Conservation (phyloP, 257 asterid species). For the Catharanthus roseus region DNA sequence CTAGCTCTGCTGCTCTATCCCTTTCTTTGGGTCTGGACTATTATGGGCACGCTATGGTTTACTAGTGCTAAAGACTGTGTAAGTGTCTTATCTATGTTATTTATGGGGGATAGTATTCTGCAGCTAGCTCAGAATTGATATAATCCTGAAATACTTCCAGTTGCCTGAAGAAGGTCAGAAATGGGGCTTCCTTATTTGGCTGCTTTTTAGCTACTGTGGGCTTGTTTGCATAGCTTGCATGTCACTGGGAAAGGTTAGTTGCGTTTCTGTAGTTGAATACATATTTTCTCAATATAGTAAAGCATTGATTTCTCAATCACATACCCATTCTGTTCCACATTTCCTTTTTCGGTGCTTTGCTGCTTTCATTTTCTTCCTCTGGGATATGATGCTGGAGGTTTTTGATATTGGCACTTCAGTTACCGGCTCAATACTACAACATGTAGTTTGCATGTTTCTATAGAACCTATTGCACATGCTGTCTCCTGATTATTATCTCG, state of each 20-base stretch:
- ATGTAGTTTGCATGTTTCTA: neutral
- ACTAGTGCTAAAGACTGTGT: constrained; percentile 70
- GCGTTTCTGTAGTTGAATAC: constrained; percentile 8
- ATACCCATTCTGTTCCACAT: neutral
- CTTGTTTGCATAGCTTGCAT: constrained; percentile 78
- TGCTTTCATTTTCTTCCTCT: neutral
- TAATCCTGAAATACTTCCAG: constrained; percentile 32
- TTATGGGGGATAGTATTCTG: neutral
- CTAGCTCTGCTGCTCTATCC: constrained; percentile 76
- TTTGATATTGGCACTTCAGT: neutral
- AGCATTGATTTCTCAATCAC: neutral
- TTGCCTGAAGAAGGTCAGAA: constrained; percentile 96
- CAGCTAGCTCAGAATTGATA: constrained; percentile 13
- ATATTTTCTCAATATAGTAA: neutral
- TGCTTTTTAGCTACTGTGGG: constrained; percentile 95
- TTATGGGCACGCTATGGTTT: constrained; percentile 88
- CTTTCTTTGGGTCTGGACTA: constrained; percentile 81
- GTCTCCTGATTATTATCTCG: neutral
- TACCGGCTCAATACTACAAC: neutral
- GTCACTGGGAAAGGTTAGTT: constrained; percentile 73
- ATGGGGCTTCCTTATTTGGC: constrained; percentile 98
- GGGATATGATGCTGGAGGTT: neutral
- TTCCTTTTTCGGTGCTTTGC: neutral
- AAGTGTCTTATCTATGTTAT: constrained; percentile 27
- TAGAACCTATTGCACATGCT: neutral